A percentile compares a stretch with the other conserved stretches of the same genome.
Evolutionary conservation across 306 rosid genomes (phyloP).

Genomic region (Prunus armeniaca): DNA sequence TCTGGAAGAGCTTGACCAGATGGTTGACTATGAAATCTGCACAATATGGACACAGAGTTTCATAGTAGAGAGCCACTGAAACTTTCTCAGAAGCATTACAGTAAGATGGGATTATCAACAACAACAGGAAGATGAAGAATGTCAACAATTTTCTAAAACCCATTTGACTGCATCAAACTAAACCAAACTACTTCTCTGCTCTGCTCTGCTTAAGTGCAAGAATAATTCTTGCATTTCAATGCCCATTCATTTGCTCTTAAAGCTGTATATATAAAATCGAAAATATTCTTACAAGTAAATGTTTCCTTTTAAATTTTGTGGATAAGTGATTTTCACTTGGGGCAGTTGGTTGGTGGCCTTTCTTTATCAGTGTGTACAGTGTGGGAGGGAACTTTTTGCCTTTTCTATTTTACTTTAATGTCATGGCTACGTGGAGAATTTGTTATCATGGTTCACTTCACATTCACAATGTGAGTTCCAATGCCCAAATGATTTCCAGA

Average conservation of each 20-base stretch:
- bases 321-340: not conserved
- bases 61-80: slow-evolving; percentile 66
- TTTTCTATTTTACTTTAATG: not conserved
- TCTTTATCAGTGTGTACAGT: not conserved
- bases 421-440: too few species aligned
- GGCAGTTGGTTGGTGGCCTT: not conserved
- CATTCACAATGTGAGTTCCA: too few species aligned
- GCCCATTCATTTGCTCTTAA: not conserved
- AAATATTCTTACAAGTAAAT: not conserved
- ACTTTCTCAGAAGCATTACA: slow-evolving; percentile 37
- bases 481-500: too few species aligned
- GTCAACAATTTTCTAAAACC: not conserved
- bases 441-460: too few species aligned
- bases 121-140: not conserved
- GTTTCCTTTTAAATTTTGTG: not conserved
- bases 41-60: slow-evolving; percentile 77
- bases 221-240: too few species aligned
- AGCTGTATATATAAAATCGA: too few species aligned
- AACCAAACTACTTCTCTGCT: too few species aligned
- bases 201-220: not conserved
- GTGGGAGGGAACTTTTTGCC: not conserved
- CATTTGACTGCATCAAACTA: not conserved
- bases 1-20: slow-evolving; percentile 62
- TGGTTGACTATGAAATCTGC: slow-evolving; percentile 77
- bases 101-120: not conserved